Evolutionary conservation across 345 rosid species (phyloP), one percentile per base, ranked within the genome.

Genomic region (Moricandia moricandioides): DNA sequence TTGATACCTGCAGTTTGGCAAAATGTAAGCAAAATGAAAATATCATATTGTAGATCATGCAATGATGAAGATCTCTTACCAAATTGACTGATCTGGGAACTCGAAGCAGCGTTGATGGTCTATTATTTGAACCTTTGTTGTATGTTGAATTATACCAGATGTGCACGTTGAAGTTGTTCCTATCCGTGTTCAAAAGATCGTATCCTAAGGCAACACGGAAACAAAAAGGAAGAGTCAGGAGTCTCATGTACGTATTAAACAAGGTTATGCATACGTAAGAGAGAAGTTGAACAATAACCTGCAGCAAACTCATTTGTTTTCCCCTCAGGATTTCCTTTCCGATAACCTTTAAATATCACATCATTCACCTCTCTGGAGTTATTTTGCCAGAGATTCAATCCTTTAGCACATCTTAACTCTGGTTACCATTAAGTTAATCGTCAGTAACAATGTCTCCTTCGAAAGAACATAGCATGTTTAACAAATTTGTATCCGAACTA

Each of bases 121-220:
- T 51, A 51, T 51, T 4, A 6, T 6, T 0, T 51, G 18, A 6
- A 4, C 3, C 1, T 9, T 4, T 2, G 73, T 76, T 81, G 67
- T 79, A 81, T n/a, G 91, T 86, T 30, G 96, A 84, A 70, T 95
- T 90, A 84, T 90, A 95, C 97, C 92, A 89, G 64, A 92, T 76
- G 83, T 68, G 86, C 80, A 87, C 87, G 55, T 89, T 90, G 76
- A 88, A 91, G 55, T 73, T 88, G 56, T 47, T 84, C 30, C 31
- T 65, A 69, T 84, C 66, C 17, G 99, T 85, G 78, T 95, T 79
- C 73, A 87, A 77, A 80, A 92, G 87, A 86, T 95, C 98, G 79
- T 92, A 95, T 27, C 87, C 99, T 95, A 84, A 49, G 14, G 6
- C 6, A 49, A 54, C 70, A 82, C 75, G 68, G 81, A 78, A 58